phyloP scores from a whole-genome alignment of 768 basidiomycete genomes.

The Mycena amicta region DNA sequence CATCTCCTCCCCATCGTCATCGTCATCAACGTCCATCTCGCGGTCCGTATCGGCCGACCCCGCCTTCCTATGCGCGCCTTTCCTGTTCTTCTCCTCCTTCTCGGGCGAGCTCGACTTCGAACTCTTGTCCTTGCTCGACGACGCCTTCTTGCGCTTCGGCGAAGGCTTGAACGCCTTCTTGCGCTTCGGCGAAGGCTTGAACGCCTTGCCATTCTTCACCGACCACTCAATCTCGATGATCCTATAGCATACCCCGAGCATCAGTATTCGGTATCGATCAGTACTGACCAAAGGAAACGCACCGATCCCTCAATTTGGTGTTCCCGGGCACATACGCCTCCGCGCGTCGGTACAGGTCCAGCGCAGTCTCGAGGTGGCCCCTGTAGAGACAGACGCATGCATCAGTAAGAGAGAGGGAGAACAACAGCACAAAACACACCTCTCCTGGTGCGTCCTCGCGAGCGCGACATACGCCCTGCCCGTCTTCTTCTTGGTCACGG shows the following conservation, averaged over 20 bases:
- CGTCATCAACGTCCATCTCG: constrained; percentile 29
- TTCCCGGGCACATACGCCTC: constrained; percentile 86
- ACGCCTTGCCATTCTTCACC: constrained; percentile 61
- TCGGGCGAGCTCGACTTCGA: constrained; percentile 15
- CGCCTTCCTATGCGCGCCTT: constrained; percentile 24
- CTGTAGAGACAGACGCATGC: constrained; percentile 36
- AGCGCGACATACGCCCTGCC: constrained; percentile 84
- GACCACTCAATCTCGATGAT: constrained; percentile 85
- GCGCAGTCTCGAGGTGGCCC: constrained; percentile 78
- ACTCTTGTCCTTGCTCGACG: constrained; percentile 32
- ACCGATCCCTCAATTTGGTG: constrained; percentile 85
- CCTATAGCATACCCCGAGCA: constrained; percentile 42
- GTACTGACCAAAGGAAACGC: too few species aligned
- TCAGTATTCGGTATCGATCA: too few species aligned
- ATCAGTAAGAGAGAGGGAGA: too few species aligned
- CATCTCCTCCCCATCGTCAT: constrained; percentile 24
- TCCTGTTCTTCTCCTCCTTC: too few species aligned
- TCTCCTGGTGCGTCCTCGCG: constrained; percentile 79
- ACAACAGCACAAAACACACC: constrained; percentile 51
- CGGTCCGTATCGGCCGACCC: constrained; percentile 22
- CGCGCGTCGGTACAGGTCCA: constrained; percentile 82
- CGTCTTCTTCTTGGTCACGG: constrained; percentile 77
- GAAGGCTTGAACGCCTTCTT: constrained; percentile 60
- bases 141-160: constrained; percentile 49
- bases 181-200: constrained; percentile 65